Evolutionary conservation across 257 asterid species (phyloP).

Genomic region (Forsythia suspensa): DNA sequence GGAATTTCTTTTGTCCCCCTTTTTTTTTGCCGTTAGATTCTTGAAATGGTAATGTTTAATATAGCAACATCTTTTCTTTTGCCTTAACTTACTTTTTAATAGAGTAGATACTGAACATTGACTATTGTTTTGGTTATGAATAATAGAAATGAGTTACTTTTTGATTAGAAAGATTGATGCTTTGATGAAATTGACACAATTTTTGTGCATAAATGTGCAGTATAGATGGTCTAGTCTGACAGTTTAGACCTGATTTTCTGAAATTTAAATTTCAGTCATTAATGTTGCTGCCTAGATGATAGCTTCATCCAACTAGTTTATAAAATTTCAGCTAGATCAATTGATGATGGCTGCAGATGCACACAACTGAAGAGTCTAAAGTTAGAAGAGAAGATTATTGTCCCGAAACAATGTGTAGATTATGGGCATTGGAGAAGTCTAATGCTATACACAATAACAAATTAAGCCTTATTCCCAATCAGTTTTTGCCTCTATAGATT

Average conservation of each 20-base stretch:
- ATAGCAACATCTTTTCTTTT: neutral
- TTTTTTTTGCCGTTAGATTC: conserved; percentile 6
- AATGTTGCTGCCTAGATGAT: neutral
- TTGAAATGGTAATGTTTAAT: neutral
- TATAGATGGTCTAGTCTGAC: neutral
- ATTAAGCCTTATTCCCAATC: neutral
- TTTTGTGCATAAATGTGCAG: neutral
- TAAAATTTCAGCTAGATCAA: neutral
- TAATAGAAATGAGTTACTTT: neutral
- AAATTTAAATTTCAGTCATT: neutral
- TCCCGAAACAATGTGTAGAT: neutral
- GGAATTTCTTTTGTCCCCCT: conserved; percentile 6
- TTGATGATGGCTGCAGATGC: neutral
- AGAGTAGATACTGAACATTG: neutral
- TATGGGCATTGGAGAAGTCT: neutral
- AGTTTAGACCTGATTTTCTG: neutral
- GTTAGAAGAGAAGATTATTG: neutral
- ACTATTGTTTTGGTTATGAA: neutral
- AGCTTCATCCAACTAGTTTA: neutral
- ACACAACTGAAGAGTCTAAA: neutral
- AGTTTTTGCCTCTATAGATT: neutral
- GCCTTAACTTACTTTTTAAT: neutral
- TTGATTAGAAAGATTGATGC: neutral
- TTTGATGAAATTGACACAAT: neutral
- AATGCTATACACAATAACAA: neutral